phyloP scores from a whole-genome alignment of 176 grass and related monocot species.

The Carex littledalei region DNA sequence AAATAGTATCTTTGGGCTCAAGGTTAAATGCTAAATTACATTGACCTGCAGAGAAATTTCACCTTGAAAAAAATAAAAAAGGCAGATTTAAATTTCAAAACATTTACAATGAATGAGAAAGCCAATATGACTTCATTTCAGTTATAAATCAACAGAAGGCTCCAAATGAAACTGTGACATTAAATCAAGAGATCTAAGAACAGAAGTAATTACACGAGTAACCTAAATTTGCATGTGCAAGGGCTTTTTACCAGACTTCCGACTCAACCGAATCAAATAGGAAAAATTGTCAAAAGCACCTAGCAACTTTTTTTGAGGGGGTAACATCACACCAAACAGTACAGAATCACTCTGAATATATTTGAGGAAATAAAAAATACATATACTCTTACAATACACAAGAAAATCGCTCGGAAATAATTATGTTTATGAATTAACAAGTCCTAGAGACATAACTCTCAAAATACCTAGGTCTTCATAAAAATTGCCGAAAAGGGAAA shows the following conservation, averaged over 20 bases:
- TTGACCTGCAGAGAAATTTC: not conserved
- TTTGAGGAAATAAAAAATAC: not conserved
- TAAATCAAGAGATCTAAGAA: not conserved
- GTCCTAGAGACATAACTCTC: not conserved
- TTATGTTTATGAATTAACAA: not conserved
- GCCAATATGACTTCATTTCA: not conserved
- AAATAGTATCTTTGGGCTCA: not conserved
- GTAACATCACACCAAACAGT: not conserved
- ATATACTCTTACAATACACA: not conserved
- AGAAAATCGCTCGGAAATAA: not conserved
- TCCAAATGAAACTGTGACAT: not conserved
- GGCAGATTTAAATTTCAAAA: not conserved
- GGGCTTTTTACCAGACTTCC: not conserved
- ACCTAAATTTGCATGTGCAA: not conserved
- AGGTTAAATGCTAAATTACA: not conserved
- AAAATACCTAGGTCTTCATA: not conserved
- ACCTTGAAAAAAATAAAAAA: not conserved
- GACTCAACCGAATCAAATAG: not conserved
- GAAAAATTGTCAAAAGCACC: not conserved
- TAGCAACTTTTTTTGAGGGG: not conserved
- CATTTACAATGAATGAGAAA: not conserved
- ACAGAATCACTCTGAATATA: not conserved
- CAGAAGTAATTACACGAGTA: not conserved
- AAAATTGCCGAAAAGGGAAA: not conserved
- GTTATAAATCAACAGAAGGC: not conserved